Percentiles rank a stretch among this genome's conserved stretches.
Evolutionary conservation across 169 alveolate genomes (phyloP).

Genomic region (Eimeria tenella): DNA sequence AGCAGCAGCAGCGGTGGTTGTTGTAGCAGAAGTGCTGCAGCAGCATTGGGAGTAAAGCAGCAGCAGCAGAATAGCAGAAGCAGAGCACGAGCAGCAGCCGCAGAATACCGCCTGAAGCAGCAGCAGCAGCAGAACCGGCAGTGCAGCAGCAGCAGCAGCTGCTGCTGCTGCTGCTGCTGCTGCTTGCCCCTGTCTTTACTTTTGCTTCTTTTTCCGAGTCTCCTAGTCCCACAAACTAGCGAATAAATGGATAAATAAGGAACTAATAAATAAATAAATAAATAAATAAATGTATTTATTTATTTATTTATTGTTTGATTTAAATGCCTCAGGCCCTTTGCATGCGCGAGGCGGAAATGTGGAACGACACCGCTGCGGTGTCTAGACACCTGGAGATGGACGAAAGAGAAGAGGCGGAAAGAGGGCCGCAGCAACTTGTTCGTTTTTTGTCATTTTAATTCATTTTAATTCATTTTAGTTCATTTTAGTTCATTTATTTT

Average conservation of each 20-base stretch:
- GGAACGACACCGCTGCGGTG: slow-evolving; percentile 58
- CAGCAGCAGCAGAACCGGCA: too few relatives aligned
- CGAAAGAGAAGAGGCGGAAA: slow-evolving; percentile 42
- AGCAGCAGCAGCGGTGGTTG: background rate
- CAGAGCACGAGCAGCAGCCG: slow-evolving; percentile 16
- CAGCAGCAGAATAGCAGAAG: background rate
- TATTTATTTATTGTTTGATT: too few relatives aligned
- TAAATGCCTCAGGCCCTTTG: slow-evolving; percentile 43
- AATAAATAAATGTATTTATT: too few relatives aligned
- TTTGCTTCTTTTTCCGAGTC: background rate
- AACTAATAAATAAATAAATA: too few relatives aligned
- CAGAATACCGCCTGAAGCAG: too few relatives aligned
- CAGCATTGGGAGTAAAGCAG: background rate
- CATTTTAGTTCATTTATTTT: background rate
- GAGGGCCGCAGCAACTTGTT: slow-evolving; percentile 69
- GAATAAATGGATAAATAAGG: too few relatives aligned
- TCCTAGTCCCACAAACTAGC: too few relatives aligned
- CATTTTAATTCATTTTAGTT: background rate
- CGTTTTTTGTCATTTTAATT: background rate
- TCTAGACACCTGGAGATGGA: slow-evolving; percentile 22
- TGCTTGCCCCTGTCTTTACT: background rate
- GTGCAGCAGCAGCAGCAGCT: too few relatives aligned
- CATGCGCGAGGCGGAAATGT: slow-evolving; percentile 59
- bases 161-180: background rate
- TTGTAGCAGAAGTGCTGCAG: background rate